These are phyloP conservation scores for Cunninghamia lanceolata DNA, from an alignment of 75 land plant genomes.

Conservation along the genomic window DNA sequence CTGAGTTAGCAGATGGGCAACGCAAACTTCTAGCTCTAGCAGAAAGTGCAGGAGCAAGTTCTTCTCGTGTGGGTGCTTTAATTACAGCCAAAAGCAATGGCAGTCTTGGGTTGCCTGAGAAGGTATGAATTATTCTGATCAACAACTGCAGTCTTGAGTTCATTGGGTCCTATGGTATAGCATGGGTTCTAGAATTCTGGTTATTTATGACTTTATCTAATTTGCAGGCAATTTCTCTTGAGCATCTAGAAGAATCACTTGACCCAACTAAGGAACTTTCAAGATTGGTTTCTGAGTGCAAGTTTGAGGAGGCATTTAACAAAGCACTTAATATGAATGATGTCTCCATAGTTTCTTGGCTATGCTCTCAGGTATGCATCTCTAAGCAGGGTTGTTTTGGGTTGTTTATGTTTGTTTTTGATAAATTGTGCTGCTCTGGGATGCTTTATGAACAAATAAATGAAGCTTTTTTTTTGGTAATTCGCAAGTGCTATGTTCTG, in stretches of 20 bases:
- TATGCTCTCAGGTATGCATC: conserved; percentile 87
- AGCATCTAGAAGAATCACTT: conserved; percentile 76
- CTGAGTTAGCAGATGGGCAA: conserved; percentile 85
- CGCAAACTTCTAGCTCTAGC: conserved; percentile 68
- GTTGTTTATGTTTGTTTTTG: background rate
- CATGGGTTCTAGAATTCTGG: background rate
- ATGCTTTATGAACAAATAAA: background rate
- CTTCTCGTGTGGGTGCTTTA: conserved; percentile 28
- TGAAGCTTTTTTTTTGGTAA: background rate
- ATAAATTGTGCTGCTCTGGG: background rate
- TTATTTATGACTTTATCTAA: background rate
- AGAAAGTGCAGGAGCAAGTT: conserved; percentile 57
- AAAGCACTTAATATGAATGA: conserved; percentile 83
- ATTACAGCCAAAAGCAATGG: conserved; percentile 52
- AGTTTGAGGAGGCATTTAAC: conserved; percentile 94
- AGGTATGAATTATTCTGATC: conserved; percentile 30
- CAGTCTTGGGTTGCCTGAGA: conserved; percentile 57
- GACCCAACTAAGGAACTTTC: conserved; percentile 95
- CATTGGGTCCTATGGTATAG: background rate
- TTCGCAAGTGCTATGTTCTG: background rate
- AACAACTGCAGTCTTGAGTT: background rate
- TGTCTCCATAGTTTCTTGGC: conserved; percentile 91
- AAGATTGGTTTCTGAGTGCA: conserved; percentile 74
- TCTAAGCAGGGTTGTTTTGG: background rate
- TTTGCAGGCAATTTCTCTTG: conserved; percentile 28